Evolutionary conservation across 345 rosid species (phyloP).

Genomic region (Euphorbia pulcherrima): DNA sequence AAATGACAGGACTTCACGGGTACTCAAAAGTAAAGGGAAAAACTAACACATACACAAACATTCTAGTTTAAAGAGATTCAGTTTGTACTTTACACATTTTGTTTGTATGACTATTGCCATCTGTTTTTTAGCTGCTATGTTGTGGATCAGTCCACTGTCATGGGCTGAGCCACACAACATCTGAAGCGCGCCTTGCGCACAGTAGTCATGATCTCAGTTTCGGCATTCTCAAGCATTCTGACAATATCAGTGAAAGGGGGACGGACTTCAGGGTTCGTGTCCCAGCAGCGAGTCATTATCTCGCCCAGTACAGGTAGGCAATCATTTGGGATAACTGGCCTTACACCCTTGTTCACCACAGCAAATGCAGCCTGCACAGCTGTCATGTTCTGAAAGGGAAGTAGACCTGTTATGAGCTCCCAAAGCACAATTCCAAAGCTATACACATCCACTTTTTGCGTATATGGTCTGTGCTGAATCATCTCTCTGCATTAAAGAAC

Average conservation of each 20-base stretch:
- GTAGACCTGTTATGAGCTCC: constrained; percentile 30
- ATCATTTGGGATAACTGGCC: constrained; percentile 26
- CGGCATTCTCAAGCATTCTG: constrained; percentile 31
- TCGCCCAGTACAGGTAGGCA: constrained; percentile 27
- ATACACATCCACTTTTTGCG: constrained; percentile 31
- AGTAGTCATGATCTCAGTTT: constrained; percentile 26
- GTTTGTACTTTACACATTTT: constrained; percentile 5
- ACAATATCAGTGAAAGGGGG: constrained; percentile 26
- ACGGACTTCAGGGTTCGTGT: constrained; percentile 25
- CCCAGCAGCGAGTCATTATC: constrained; percentile 34
- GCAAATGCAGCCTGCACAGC: constrained; percentile 36
- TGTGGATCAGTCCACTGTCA: constrained; percentile 27
- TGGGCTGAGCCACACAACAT: constrained; percentile 28
- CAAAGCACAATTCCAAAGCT: constrained; percentile 34
- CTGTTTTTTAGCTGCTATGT: neutral
- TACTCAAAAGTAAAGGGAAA: neutral
- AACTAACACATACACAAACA: constrained; percentile 23
- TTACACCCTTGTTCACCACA: constrained; percentile 30
- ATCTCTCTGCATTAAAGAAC: constrained; percentile 22
- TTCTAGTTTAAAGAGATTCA: constrained; percentile 4
- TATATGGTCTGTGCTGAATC: constrained; percentile 33
- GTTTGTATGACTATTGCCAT: constrained; percentile 11
- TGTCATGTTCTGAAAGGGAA: constrained; percentile 33
- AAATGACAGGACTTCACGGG: constrained; percentile 9
- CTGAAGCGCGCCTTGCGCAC: constrained; percentile 34